Percentiles rank a stretch among this genome's conserved stretches.
Evolutionary conservation across 306 rosid species (phyloP).

Genomic region (Dalbergia cultrata): DNA sequence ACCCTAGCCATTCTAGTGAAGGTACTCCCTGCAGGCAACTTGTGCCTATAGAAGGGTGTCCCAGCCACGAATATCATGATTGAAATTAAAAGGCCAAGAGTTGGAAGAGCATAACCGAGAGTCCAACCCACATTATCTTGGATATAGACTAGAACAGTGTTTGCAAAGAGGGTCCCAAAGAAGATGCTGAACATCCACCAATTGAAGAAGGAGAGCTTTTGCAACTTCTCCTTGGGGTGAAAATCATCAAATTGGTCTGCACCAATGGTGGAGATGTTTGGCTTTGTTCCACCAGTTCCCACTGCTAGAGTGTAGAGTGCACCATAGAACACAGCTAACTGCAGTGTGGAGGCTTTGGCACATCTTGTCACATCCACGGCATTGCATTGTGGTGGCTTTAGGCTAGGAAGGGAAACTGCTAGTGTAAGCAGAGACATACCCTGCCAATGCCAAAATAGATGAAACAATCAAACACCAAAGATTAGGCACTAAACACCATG

Average conservation of each 20-base stretch:
- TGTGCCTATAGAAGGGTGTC: constrained; percentile 79
- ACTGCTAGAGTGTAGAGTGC: constrained; percentile 76
- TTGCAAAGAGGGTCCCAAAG: constrained; percentile 88
- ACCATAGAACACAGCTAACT: constrained; percentile 55
- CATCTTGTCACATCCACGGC: constrained; percentile 46
- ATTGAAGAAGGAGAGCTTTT: constrained; percentile 87
- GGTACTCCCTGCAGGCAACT: constrained; percentile 77
- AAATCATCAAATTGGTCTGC: constrained; percentile 93
- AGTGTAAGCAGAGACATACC: constrained; percentile 61
- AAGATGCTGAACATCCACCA: constrained; percentile 98
- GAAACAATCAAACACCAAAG: background rate
- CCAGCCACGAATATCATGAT: constrained; percentile 71
- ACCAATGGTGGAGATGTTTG: constrained; percentile 95
- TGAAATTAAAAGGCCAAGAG: constrained; percentile 73
- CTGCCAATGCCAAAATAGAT: constrained; percentile 40
- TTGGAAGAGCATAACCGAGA: constrained; percentile 87
- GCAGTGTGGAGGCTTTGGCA: constrained; percentile 51
- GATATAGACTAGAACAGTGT: constrained; percentile 70
- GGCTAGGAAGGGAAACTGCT: constrained; percentile 59
- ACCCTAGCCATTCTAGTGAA: constrained; percentile 69
- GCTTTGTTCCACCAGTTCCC: constrained; percentile 96
- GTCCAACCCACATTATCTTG: constrained; percentile 85
- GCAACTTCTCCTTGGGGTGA: constrained; percentile 75
- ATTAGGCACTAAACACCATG: background rate
- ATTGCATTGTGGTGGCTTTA: constrained; percentile 56